phyloP scores from a whole-genome alignment of 192 early-diverging fungal genomes.

The Coemansia sp. region DNA sequence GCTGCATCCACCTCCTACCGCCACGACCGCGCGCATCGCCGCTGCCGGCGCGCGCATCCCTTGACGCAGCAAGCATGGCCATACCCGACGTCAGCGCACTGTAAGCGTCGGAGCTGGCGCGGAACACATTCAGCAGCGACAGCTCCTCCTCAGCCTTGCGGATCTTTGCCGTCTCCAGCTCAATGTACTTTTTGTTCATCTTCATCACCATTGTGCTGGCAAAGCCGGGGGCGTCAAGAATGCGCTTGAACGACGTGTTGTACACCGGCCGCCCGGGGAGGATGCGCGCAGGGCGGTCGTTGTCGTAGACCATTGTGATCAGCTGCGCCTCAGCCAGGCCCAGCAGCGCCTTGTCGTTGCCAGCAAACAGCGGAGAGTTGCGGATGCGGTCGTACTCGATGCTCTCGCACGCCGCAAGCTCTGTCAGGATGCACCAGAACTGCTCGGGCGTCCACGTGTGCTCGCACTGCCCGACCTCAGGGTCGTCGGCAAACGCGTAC shows the following conservation, averaged over 20 bases:
- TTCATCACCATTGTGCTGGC: slow-evolving; percentile 79
- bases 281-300: slow-evolving; percentile 83
- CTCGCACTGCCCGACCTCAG: slow-evolving; percentile 38
- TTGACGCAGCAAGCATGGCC: slow-evolving; percentile 38
- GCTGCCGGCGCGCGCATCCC: slow-evolving; percentile 4
- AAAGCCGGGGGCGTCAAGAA: slow-evolving; percentile 71
- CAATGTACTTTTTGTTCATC: slow-evolving; percentile 63
- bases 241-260: slow-evolving; percentile 74
- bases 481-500: slow-evolving; percentile 73
- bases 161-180: slow-evolving; percentile 62
- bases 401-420: slow-evolving; percentile 63
- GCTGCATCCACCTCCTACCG: neutral
- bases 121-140: slow-evolving; percentile 55
- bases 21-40: neutral
- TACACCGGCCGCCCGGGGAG: slow-evolving; percentile 84
- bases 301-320: slow-evolving; percentile 74
- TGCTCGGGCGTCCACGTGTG: slow-evolving; percentile 83
- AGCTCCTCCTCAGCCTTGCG: slow-evolving; percentile 67
- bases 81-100: slow-evolving; percentile 34
- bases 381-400: slow-evolving; percentile 85
- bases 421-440: slow-evolving; percentile 85
- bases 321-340: slow-evolving; percentile 91
- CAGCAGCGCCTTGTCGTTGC: slow-evolving; percentile 77
- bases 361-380: slow-evolving; percentile 80
- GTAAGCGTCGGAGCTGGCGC: slow-evolving; percentile 33